Percentiles rank a stretch among this genome's conserved stretches.
phyloP scores from a whole-genome alignment of 352 stramenopile species.

The Globisporangium abappressorium region DNA sequence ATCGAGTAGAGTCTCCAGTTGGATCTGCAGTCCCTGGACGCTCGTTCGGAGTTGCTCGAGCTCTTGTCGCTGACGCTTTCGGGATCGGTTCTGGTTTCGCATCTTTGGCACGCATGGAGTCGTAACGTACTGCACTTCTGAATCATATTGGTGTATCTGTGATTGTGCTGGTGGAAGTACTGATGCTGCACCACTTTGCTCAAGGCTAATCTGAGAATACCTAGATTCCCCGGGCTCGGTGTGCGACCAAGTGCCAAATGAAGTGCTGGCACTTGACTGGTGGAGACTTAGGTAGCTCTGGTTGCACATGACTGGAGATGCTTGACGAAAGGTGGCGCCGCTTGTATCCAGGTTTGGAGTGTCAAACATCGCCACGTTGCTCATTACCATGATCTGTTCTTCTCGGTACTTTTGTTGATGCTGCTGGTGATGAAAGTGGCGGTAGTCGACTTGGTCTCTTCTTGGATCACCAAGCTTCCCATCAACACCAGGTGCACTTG shows the following conservation, averaged over 20 bases:
- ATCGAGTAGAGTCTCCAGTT: conserved; percentile 17
- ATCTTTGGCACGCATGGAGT: conserved; percentile 31
- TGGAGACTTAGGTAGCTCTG: background rate
- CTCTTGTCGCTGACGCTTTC: conserved; percentile 7
- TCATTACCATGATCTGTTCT: background rate
- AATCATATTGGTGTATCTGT: background rate
- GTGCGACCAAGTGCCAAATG: background rate
- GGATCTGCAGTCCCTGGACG: background rate
- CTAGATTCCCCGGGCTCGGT: background rate
- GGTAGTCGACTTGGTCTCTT: background rate
- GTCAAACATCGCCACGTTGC: background rate
- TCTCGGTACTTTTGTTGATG: background rate
- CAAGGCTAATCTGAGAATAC: background rate
- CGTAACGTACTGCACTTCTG: conserved; percentile 18
- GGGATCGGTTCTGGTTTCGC: conserved; percentile 42
- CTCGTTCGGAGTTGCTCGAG: conserved; percentile 1
- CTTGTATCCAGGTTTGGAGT: background rate
- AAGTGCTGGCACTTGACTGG: background rate
- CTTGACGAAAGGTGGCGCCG: background rate
- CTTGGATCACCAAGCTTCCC: background rate
- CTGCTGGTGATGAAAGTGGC: background rate
- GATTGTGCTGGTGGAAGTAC: no score
- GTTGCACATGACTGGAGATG: background rate
- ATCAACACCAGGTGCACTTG: background rate
- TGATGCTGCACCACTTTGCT: background rate